phyloP scores from a whole-genome alignment of 345 rosid genomes.

The Rhizophora mangle region DNA sequence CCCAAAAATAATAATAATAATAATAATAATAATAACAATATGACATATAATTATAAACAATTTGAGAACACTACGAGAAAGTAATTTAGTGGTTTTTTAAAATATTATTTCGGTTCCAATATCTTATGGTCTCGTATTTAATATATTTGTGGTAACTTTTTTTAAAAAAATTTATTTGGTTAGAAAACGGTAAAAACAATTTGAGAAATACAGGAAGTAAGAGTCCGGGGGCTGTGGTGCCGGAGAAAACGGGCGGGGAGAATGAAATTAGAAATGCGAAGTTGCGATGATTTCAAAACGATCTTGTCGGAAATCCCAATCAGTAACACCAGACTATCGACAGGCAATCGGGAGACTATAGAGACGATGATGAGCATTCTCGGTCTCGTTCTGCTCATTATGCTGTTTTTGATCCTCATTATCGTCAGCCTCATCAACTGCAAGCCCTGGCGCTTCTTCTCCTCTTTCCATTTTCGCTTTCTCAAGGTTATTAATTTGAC shows the following conservation, averaged over 20 bases:
- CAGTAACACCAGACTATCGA: slow-evolving; percentile 30
- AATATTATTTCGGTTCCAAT: too few relatives aligned
- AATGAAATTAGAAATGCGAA: slow-evolving; percentile 8
- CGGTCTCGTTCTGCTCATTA: slow-evolving; percentile 31
- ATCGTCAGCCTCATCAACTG: slow-evolving; percentile 67
- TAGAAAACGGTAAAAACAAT: background rate
- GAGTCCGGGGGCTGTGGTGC: background rate
- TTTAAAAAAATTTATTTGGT: too few relatives aligned
- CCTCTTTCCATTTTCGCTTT: slow-evolving; percentile 43
- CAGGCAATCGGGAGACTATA: slow-evolving; percentile 34
- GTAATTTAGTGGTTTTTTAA: too few relatives aligned
- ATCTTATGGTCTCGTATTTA: too few relatives aligned
- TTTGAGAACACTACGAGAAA: too few relatives aligned
- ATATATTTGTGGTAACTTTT: too few relatives aligned
- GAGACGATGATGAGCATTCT: slow-evolving; percentile 51
- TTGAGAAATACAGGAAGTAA: background rate
- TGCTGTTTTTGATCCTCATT: slow-evolving; percentile 60
- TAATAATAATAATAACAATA: too few relatives aligned
- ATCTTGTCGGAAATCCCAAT: slow-evolving; percentile 53
- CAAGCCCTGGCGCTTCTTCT: slow-evolving; percentile 85
- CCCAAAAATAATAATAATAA: too few relatives aligned
- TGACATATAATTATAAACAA: too few relatives aligned
- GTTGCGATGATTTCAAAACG: slow-evolving; percentile 81
- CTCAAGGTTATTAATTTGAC: slow-evolving; percentile 44
- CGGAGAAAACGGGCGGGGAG: background rate